These are phyloP conservation scores for Lepidium aucheri DNA, from an alignment of 345 rosid genomes.

Conservation along the genomic window DNA sequence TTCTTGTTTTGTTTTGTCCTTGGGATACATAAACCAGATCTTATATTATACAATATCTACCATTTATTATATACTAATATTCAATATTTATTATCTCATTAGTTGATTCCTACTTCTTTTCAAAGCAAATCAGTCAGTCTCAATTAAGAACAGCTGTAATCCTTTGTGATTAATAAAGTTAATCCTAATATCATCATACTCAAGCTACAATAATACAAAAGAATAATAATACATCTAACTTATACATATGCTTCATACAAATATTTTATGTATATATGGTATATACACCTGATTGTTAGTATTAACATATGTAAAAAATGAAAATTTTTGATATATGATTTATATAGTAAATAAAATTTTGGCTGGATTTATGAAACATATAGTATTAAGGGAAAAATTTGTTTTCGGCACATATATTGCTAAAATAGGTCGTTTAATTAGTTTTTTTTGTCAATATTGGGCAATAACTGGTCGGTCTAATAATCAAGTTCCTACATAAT, in stretches of 20 bases:
- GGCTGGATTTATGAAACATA: neutral
- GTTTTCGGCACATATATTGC: neutral
- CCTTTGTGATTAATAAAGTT: conserved; percentile 10
- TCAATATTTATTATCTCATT: conserved; percentile 5
- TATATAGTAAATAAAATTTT: neutral
- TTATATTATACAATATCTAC: neutral
- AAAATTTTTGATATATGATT: neutral
- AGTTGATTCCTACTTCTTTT: conserved; percentile 13
- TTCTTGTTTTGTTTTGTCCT: conserved; percentile 34
- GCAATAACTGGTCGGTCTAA: no score
- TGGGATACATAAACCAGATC: conserved; percentile 31
- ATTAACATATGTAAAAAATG: neutral
- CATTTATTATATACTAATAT: conserved; percentile 2
- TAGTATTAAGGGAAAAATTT: neutral
- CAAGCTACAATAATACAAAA: neutral
- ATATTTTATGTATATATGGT: neutral
- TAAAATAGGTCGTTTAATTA: no score
- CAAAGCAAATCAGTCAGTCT: conserved; percentile 17
- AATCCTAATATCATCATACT: conserved; percentile 20
- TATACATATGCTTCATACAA: neutral
- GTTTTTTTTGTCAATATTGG: no score
- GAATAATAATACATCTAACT: neutral
- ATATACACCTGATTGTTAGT: neutral
- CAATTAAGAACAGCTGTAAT: conserved; percentile 19
- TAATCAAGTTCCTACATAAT: no score